Evolutionary conservation across 345 rosid genomes (phyloP).

Genomic region (Citropsis articulata): DNA sequence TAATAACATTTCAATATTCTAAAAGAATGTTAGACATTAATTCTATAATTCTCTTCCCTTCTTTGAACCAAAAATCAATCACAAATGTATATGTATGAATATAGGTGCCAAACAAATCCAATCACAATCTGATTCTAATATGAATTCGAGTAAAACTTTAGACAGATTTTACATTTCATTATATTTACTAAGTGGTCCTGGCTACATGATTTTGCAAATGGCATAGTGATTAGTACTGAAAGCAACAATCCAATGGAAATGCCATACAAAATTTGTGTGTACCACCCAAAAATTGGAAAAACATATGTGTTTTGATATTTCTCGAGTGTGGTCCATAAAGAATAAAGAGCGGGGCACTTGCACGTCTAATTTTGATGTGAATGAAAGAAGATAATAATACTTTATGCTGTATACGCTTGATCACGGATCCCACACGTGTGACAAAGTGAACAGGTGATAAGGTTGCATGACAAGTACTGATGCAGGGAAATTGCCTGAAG

Average conservation of each 20-base stretch:
- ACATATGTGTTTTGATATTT: not conserved
- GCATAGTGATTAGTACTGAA: not conserved
- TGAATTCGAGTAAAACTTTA: not conserved
- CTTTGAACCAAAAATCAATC: not conserved
- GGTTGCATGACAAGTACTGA: slow-evolving; percentile 9
- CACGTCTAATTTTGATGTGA: not conserved
- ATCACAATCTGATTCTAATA: not conserved
- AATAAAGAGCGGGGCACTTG: not conserved
- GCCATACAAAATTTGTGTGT: not conserved
- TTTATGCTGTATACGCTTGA: not conserved
- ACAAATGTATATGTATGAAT: not conserved
- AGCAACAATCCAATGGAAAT: slow-evolving; percentile 12
- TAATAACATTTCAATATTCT: no score
- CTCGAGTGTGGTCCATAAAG: slow-evolving; percentile 12
- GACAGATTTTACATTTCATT: not conserved
- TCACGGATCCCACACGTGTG: slow-evolving; percentile 1
- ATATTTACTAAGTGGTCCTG: not conserved
- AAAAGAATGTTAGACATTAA: no score
- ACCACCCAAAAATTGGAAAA: slow-evolving; percentile 5
- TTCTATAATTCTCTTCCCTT: no score
- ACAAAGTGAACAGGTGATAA: slow-evolving; percentile 3
- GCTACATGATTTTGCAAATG: not conserved
- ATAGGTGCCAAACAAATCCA: no score
- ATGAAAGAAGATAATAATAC: not conserved
- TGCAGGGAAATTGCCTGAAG: slow-evolving; percentile 7